Percentiles rank a stretch among this genome's conserved stretches.
Conservation (phyloP, 805 yeast species). For the Wickerhamomyces rabaulensis region DNA sequence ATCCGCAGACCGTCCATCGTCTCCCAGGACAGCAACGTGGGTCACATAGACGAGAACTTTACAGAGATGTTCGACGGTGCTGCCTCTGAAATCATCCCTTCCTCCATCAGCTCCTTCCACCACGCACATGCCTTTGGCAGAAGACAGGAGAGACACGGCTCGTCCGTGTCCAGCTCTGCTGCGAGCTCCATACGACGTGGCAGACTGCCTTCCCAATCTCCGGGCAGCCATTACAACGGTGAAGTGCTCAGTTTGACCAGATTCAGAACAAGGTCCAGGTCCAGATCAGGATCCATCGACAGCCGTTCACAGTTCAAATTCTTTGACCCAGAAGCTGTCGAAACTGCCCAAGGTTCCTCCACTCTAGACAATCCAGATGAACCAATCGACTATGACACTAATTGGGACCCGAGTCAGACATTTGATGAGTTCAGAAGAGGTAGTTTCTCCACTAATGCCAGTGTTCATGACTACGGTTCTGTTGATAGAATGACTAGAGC, state of each 20-base stretch:
- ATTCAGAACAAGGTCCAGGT: slow-evolving; percentile 27
- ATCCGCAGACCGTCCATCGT: slow-evolving; percentile 28
- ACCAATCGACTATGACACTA: slow-evolving; percentile 65
- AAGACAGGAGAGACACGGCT: slow-evolving; percentile 8
- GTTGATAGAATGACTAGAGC: slow-evolving; percentile 17
- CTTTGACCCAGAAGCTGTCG: slow-evolving; percentile 79
- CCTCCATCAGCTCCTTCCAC: slow-evolving; percentile 73
- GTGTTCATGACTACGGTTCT: slow-evolving; percentile 20
- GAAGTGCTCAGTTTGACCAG: slow-evolving; percentile 18
- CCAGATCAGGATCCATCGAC: slow-evolving; percentile 29
- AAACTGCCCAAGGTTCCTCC: slow-evolving; percentile 83
- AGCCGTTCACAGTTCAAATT: slow-evolving; percentile 58
- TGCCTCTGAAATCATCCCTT: slow-evolving; percentile 68
- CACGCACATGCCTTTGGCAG: slow-evolving; percentile 48
- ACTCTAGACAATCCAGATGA: slow-evolving; percentile 51
- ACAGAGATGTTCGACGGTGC: slow-evolving; percentile 77
- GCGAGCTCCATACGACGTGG: slow-evolving; percentile 26
- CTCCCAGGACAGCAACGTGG: slow-evolving; percentile 17
- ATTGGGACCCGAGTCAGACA: slow-evolving; percentile 53
- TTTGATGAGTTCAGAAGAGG: slow-evolving; percentile 41
- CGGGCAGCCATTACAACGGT: slow-evolving; percentile 6
- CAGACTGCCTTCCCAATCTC: slow-evolving; percentile 7
- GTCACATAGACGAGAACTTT: slow-evolving; percentile 48
- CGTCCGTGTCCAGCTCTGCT: slow-evolving; percentile 18
- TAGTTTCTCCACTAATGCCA: slow-evolving; percentile 26